Base-by-base conservation (phyloP, 2,329 filamentous ascomycete species). In the Arthrobotrys sphaeroides region DNA sequence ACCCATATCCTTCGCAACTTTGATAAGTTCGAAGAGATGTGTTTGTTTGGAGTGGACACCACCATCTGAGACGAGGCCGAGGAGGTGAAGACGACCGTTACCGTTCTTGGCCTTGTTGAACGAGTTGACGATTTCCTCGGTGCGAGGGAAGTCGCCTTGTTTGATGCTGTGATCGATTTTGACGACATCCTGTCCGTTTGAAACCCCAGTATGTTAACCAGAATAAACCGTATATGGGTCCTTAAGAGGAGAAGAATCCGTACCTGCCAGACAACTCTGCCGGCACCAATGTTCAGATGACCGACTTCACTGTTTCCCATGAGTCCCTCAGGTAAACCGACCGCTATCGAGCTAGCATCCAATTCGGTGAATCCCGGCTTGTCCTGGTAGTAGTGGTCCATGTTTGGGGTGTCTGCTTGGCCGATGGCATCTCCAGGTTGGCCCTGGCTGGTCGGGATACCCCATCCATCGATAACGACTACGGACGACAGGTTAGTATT, bases 391-490 rank as follows among this genome's bases (percentile, higher is more conserved):
- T 99, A 94, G 76, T 88, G 89, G 84, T 97, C 94, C 95, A 99
- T 99, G 83, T 91, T 89, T 51, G 95, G 95, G 70, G 95, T 98
- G 79, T 97, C 87, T 80, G 94, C 95, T 78, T 92, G 92, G 80
- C 94, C 90, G 83, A 99, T 98, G 82, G 95, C 95, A 86, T 99
- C 94, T 84, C 95, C 94, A 81, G 91, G 91, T 69, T 93, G 96
- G 73, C 90, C 85, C 79, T 90, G 90, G 78, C 89, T 89, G 80
- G 94, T 88, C 38, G 77, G 74, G 81, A 98, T 89, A 82, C 95
- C 95, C 95, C 95, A 99, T 82, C 95, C 95, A 85, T 99, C 95
- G 87, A 99, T 99, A 85, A 98, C 95, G 88, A 99, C 91, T 93
- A 18, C 18, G 26, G n/a, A 28, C n/a, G n/a, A n/a, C 9, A 38